phyloP scores from a whole-genome alignment of 371 early-diverging fungal genomes.

The Mortierella sp. region DNA sequence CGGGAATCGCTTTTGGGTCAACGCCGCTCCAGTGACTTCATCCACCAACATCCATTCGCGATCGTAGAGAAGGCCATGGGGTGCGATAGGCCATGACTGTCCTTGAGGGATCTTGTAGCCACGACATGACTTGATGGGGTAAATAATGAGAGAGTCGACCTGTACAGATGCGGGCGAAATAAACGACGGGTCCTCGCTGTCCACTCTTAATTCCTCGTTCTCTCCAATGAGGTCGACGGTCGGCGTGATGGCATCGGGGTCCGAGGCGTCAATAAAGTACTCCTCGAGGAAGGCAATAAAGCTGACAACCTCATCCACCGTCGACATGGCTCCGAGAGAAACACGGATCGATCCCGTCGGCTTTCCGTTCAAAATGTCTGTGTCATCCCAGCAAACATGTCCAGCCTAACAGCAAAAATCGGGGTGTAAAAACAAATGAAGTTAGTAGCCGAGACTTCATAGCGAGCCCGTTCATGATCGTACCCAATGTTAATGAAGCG shows the following conservation, averaged over 20 bases:
- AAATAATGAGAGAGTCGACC: conserved; percentile 58
- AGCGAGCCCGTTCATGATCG: background rate
- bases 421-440: background rate
- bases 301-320: conserved; percentile 62
- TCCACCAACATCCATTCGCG: conserved; percentile 77
- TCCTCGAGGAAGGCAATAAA: conserved; percentile 66
- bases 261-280: conserved; percentile 61
- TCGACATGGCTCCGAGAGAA: conserved; percentile 79
- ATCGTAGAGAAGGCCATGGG: conserved; percentile 71
- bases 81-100: conserved; percentile 68
- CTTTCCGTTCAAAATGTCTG: conserved; percentile 69
- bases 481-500: background rate
- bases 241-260: conserved; percentile 22
- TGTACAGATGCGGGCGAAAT: conserved; percentile 9
- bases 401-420: conserved; percentile 56
- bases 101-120: conserved; percentile 64
- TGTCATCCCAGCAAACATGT: conserved; percentile 76
- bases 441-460: background rate
- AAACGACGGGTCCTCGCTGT: background rate
- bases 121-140: conserved; percentile 81
- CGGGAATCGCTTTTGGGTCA: conserved; percentile 69
- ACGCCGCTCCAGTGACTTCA: conserved; percentile 58
- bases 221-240: conserved; percentile 28
- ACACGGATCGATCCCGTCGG: conserved; percentile 78
- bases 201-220: conserved; percentile 16